These are phyloP conservation scores for Osmanthus fragrans DNA, from an alignment of 257 asterid species.

Conservation along the genomic window DNA sequence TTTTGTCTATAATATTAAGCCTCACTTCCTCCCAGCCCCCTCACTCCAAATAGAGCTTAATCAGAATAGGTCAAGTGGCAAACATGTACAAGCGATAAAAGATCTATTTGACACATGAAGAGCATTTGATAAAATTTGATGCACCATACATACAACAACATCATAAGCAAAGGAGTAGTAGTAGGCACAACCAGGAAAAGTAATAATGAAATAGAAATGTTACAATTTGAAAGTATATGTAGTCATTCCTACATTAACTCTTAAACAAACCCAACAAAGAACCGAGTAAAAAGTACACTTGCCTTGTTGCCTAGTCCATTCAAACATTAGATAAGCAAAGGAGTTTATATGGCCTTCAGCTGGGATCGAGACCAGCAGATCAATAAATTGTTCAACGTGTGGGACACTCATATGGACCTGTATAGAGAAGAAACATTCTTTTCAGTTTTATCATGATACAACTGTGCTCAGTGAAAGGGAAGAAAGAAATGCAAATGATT, in stretches of 20 bases:
- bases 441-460: constrained; percentile 5
- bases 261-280: not conserved
- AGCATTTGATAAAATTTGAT: not conserved
- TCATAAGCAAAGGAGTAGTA: not conserved
- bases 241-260: not conserved
- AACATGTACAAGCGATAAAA: not conserved
- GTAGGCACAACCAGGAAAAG: not conserved
- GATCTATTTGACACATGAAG: not conserved
- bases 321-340: constrained; percentile 83
- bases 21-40: not conserved
- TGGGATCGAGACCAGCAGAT: constrained; percentile 76
- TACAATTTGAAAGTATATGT: not conserved
- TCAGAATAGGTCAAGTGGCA: not conserved
- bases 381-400: constrained; percentile 74
- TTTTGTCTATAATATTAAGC: not conserved
- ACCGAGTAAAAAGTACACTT: constrained; percentile 40
- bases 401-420: constrained; percentile 96
- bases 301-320: constrained; percentile 95
- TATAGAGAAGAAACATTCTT: constrained; percentile 30
- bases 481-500: constrained; percentile 4
- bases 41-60: not conserved
- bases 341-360: constrained; percentile 73
- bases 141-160: not conserved
- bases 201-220: not conserved
- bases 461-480: not conserved